Evolutionary conservation across 257 asterid species (phyloP).

Genomic region (Ligustrum vulgare): DNA sequence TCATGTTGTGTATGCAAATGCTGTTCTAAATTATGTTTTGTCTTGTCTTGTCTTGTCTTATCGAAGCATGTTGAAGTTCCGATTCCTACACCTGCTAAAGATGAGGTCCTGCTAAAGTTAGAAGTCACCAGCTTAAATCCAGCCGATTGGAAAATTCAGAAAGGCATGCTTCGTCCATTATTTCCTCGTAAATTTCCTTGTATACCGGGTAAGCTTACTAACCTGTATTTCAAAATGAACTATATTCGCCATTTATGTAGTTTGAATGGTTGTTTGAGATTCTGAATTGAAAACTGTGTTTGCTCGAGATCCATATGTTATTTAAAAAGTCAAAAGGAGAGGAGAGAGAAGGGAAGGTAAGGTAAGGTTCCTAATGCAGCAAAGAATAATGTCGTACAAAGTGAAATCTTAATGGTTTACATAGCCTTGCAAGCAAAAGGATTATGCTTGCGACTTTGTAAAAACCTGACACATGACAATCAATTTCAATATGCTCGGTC

Average conservation of each 20-base stretch:
- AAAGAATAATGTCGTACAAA: background rate
- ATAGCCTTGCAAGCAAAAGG: no score
- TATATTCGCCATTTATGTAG: background rate
- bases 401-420: background rate
- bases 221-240: slow-evolving; percentile 4
- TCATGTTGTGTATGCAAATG: background rate
- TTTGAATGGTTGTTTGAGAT: background rate
- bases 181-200: slow-evolving; percentile 48
- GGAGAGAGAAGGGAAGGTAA: background rate
- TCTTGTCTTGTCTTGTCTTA: no score
- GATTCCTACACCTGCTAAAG: slow-evolving; percentile 54
- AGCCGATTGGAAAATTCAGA: slow-evolving; percentile 65
- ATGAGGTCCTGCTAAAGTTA: slow-evolving; percentile 65
- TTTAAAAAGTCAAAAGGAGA: background rate
- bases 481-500: background rate
- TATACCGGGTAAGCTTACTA: slow-evolving; percentile 52
- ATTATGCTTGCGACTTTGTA: no score
- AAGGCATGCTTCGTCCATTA: slow-evolving; percentile 61
- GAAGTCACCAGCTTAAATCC: slow-evolving; percentile 75
- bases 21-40: background rate
- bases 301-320: background rate
- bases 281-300: background rate
- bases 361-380: background rate
- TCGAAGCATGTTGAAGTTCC: slow-evolving; percentile 75
- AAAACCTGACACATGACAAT: background rate